Evolutionary conservation across 345 rosid species (phyloP).

Genomic region (Ceriops zippeliana): DNA sequence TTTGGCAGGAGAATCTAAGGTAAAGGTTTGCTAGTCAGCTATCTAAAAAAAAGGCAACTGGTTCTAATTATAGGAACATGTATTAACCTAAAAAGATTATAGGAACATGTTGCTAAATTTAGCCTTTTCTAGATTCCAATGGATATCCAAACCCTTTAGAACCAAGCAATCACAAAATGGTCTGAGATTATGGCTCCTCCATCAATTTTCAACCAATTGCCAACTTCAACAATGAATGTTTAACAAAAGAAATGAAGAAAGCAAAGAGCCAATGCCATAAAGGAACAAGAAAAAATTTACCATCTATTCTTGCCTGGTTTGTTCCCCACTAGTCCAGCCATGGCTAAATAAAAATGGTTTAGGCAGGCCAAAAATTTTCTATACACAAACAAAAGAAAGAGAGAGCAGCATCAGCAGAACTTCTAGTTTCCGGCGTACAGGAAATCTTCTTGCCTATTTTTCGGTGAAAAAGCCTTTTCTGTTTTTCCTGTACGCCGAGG

Average conservation of each 20-base stretch:
- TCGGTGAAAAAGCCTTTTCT: not conserved
- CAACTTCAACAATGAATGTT: not conserved
- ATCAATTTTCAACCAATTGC: conserved; percentile 15
- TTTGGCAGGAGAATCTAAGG: no score
- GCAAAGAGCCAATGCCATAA: not conserved
- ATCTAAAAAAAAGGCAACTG: not conserved
- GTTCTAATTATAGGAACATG: not conserved
- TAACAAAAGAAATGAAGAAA: not conserved
- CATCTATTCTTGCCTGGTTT: conserved; percentile 14
- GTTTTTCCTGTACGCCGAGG: conserved; percentile 23
- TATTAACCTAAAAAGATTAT: no score
- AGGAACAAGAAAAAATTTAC: conserved; percentile 1
- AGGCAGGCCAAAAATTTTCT: not conserved
- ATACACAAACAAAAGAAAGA: not conserved
- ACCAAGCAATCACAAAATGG: not conserved
- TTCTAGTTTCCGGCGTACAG: conserved; percentile 18
- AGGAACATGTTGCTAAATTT: not conserved
- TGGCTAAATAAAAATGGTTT: conserved; percentile 3
- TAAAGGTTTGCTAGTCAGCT: no score
- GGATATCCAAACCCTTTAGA: not conserved
- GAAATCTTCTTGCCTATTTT: no score
- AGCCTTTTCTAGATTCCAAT: not conserved
- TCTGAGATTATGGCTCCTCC: conserved; percentile 17
- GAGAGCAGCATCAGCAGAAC: not conserved
- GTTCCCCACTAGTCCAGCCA: conserved; percentile 17